Percentiles rank a stretch among this genome's conserved stretches.
These are phyloP conservation scores for Sporothrix curviconia DNA, from an alignment of 2,329 filamentous ascomycete species.

Conservation along the genomic window DNA sequence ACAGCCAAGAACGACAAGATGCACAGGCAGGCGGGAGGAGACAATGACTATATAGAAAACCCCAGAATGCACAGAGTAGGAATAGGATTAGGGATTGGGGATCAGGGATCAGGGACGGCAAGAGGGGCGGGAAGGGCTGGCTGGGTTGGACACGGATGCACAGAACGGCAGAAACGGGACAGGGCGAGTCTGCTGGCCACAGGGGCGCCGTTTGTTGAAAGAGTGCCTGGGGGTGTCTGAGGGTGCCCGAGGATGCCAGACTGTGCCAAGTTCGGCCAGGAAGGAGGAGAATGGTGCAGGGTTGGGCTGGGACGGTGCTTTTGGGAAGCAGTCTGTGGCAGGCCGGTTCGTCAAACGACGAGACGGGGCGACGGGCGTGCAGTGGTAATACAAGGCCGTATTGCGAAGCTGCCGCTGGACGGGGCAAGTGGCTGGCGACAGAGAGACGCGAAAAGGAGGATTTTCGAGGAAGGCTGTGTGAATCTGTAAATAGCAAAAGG, in stretches of 20 bases:
- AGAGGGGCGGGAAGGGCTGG: not conserved
- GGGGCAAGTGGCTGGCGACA: not conserved
- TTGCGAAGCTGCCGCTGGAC: not conserved
- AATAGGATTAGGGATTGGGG: no score
- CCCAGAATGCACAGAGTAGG: not conserved
- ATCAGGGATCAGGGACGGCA: not conserved
- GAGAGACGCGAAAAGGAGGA: not conserved
- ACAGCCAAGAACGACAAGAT: not conserved
- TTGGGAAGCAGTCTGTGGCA: not conserved
- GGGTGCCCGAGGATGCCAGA: not conserved
- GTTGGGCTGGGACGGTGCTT: not conserved
- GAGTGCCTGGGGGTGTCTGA: no score
- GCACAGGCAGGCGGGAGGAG: conserved; percentile 1
- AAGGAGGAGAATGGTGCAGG: no score
- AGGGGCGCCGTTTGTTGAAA: no score
- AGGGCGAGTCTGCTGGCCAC: not conserved
- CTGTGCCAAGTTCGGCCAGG: not conserved
- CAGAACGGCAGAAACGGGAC: not conserved
- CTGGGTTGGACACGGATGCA: not conserved
- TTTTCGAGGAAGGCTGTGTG: not conserved
- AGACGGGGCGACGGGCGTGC: not conserved
- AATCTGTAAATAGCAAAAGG: no score
- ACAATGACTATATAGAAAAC: conserved; percentile 5
- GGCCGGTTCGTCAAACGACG: not conserved
- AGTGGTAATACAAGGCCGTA: not conserved